phyloP scores from a whole-genome alignment of 176 grass and related monocot genomes.

The Hsuehochloa calcarea region DNA sequence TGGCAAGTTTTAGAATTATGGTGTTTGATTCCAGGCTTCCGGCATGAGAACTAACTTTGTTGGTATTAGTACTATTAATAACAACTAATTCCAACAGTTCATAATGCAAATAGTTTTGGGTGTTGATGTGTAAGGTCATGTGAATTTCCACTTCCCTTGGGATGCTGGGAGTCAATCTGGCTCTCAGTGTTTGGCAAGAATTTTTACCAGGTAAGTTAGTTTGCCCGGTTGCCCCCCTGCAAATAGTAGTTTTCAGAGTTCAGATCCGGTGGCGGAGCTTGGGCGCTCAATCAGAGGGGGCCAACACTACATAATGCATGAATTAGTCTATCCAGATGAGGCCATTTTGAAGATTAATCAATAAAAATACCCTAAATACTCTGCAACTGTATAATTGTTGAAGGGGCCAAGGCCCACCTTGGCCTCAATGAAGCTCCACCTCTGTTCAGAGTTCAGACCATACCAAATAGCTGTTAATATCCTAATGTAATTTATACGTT shows the following conservation, averaged over 20 bases:
- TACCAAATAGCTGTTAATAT: neutral
- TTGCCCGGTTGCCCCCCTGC: neutral
- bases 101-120: neutral
- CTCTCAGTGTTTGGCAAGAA: neutral
- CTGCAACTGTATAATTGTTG: too few species aligned
- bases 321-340: too few species aligned
- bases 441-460: neutral
- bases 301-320: too few species aligned
- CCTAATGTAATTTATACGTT: neutral
- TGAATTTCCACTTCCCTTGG: neutral
- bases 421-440: too few species aligned
- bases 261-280: neutral
- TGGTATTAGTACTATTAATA: neutral
- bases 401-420: too few species aligned
- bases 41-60: neutral
- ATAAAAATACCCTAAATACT: too few species aligned
- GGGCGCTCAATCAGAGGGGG: too few species aligned
- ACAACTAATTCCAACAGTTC: neutral
- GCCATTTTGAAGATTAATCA: too few species aligned
- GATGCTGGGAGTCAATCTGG: neutral
- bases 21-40: neutral
- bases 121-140: too few species aligned
- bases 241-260: neutral
- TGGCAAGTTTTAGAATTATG: neutral
- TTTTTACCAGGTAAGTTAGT: neutral